Evolutionary conservation across 1,284 basidiomycete genomes (phyloP), one percentile per base, ranked within the genome.

Genomic region (Cryptococcus amylolentus): DNA sequence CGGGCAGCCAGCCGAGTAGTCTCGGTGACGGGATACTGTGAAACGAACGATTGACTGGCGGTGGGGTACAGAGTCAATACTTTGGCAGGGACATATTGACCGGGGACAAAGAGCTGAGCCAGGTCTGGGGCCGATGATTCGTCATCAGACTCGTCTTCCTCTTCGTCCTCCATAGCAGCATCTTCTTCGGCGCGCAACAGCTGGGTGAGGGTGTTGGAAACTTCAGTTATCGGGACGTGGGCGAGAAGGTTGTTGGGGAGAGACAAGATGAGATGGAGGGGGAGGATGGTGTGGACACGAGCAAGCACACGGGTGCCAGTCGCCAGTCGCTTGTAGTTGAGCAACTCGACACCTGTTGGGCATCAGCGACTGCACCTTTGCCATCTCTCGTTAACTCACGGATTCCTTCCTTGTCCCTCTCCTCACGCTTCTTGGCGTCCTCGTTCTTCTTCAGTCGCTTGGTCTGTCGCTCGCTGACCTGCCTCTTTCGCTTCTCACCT

Each of bases 161-260:
- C 81, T 23, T 83, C 83, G 43, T 83, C 81, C 1, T 65, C 69
- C 46, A 85, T 83, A 14, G 68, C 66, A 31, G 68, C 62, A 26
- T 64, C 67, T 56, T 75, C 69, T 61, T 76, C 75, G 23, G 70
- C 72, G 39, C 78, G 75, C 2, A 84, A 81, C 16, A 84, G 80
- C 26, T 80, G 68, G 3, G 94, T 98, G 60, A 95, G 83, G 64
- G 89, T 86, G 14, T 83, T 78, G n/a, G 93, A 92, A 59, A 98
- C 84, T 75, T 94, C 87, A 37, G 94, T 98, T 66, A 98, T 93
- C 10, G 96, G 95, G 27, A 98, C 83, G 77, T 98, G 94, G 4
- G 86, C 96, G 62, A 93, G 84, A 43, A 99, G 84, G 79, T 98
- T 95, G 72, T 94, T 91, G 23, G 96, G 95, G 23, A 99, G 82